These are phyloP conservation scores for Blastomyces silverae DNA, from an alignment of 2,329 filamentous ascomycete genomes.

Conservation along the genomic window DNA sequence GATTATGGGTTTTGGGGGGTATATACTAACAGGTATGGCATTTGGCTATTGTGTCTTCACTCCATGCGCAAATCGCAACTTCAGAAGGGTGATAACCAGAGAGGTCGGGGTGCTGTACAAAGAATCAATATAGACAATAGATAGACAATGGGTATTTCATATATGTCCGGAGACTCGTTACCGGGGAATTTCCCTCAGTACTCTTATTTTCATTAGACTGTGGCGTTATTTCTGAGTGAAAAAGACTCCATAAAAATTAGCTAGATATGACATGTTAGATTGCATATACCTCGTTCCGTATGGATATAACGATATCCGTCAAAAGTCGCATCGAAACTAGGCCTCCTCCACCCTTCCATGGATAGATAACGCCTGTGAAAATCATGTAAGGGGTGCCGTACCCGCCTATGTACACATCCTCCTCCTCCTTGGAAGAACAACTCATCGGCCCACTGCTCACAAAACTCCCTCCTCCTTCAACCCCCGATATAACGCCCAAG, in stretches of 20 bases:
- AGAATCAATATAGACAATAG: background rate
- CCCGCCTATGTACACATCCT: background rate
- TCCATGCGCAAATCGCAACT: background rate
- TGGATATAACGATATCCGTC: background rate
- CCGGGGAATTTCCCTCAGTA: background rate
- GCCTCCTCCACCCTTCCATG: background rate
- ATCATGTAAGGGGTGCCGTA: background rate
- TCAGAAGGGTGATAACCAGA: background rate
- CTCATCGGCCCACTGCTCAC: background rate
- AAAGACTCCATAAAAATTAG: background rate
- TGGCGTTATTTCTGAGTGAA: background rate
- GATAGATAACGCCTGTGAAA: background rate
- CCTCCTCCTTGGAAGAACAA: background rate
- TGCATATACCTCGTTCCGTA: background rate
- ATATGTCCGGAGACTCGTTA: background rate
- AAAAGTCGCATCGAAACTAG: background rate
- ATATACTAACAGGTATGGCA: background rate
- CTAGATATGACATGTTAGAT: background rate
- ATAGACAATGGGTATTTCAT: background rate
- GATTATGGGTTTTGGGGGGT: background rate
- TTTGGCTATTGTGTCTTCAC: background rate
- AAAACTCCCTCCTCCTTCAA: conserved; percentile 45
- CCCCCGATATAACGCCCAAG: conserved; percentile 50
- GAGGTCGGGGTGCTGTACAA: background rate
- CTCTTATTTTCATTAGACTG: background rate